Conservation (phyloP, 164 flowering plant genomes). For the Hamamelis virginiana region DNA sequence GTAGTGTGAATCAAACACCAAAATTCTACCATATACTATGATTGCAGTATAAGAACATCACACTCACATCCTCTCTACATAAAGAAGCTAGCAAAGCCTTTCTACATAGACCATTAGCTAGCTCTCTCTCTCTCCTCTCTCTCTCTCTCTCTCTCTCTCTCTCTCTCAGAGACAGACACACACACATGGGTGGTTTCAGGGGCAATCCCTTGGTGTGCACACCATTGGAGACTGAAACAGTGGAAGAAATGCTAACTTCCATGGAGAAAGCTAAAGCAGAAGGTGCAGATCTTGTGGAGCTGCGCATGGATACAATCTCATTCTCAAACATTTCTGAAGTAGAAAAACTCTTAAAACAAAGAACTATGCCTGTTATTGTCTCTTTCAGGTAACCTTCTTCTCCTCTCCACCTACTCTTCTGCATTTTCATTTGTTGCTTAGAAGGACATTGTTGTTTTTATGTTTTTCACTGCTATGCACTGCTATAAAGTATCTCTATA, state of each 20-base stretch:
- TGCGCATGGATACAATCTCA: slow-evolving; percentile 26
- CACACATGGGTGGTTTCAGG: slow-evolving; percentile 21
- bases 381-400: slow-evolving; percentile 31
- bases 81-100: not conserved
- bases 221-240: slow-evolving; percentile 24
- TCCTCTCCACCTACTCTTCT: too few species aligned
- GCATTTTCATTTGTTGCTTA: too few species aligned
- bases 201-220: slow-evolving; percentile 30
- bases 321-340: slow-evolving; percentile 24
- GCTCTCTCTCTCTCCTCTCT: not conserved
- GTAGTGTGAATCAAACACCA: too few species aligned
- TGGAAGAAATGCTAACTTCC: slow-evolving; percentile 29
- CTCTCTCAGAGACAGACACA: slow-evolving; percentile 3
- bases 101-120: not conserved
- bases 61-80: too few species aligned
- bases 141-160: slow-evolving; percentile 2
- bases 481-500: too few species aligned
- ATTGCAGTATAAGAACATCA: too few species aligned
- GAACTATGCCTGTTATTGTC: slow-evolving; percentile 33
- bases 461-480: too few species aligned
- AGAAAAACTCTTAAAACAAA: slow-evolving; percentile 19
- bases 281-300: slow-evolving; percentile 51
- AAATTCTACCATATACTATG: too few species aligned
- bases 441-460: too few species aligned
- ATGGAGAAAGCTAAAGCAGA: slow-evolving; percentile 38